Base-by-base conservation (phyloP, 306 rosid genomes). In the Vachellia pachyceras region DNA sequence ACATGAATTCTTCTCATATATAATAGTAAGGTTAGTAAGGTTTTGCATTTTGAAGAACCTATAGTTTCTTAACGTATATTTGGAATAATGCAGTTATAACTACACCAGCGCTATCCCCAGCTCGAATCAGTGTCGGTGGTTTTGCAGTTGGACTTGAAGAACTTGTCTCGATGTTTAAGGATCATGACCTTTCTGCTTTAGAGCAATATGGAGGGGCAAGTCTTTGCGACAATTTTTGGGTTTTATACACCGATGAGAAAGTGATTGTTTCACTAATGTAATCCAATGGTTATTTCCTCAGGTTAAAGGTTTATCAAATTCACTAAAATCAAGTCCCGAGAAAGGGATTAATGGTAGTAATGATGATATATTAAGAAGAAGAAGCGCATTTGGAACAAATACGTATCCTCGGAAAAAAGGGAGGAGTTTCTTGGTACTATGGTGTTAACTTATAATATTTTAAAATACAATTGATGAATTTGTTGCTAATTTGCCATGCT, bases 321-420 rank as follows among this genome's bases (percentile, higher is more conserved):
- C 90, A 84, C 71, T 95, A 73, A 90, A 88, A 85, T 75, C 97
- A 73, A 87, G 84, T 80, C 58, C 81, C 20, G 93, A 91, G 72
- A 93, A 91, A 73, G 99, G 99, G 82, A 82, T 95, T 36, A 42
- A 76, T 68, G 99, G 87, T 41, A 90, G 86, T 80, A 97, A 91
- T 40, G 75, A 41, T n/a, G 97, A 91, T 80, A 72, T 91, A 76
- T 67, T 58, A 37, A 87, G 79, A 66, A 79, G 99, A 79, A 93
- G 83, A 87, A 84, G 77, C 78, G 85, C 91, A 55, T 95, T 86
- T 86, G 99, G 99, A 84, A 91, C 97, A 66, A 95, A 95, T 84
- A 95, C 97, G 20, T 95, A 92, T 87, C 99, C 99, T 68, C 90
- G 86, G 76, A 95, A 93, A 85, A 95, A 95, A 65, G 97, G 97